Evolutionary conservation across 768 basidiomycete species (phyloP), one percentile per base, ranked within the genome.

Genomic region (Xerocomellus intermedius): DNA sequence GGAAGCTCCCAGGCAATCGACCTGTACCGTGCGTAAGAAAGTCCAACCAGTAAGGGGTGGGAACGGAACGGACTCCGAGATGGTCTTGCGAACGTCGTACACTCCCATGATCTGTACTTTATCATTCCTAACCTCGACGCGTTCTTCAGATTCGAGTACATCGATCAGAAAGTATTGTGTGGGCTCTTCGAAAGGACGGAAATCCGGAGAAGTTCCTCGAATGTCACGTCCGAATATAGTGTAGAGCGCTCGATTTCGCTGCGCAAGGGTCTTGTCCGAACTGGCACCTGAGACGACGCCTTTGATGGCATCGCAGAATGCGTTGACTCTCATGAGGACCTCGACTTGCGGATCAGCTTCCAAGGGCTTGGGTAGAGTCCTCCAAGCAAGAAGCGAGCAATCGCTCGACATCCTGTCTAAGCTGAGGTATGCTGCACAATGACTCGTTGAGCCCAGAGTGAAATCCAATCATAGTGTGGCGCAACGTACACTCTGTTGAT

Each of bases 401-500:
- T 6, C 59, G 60, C 3, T 75, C 69, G 4, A 83, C 73, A n/a
- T 75, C 66, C 2, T 59, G 47, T 24, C 59, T 71, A 7, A 86
- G 72, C 17, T 62, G 58, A 4, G 83, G 84, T 13, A 86, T 68
- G 38, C 85, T 86, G 19, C 7, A 58, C 2, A 53, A 42, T 21
- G 10, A 36, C 0, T 2, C 9, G 32, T 46, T 62, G n/a, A 66
- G 48, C n/a, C 14, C 12, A 21, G 10, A 30, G 30, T 37, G 17
- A 52, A 26, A n/a, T 39, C 9, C 17, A 17, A 43, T 16, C 17
- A 35, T 9, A 14, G 5, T 1, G 13, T 7, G 36, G 22, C 0
- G 22, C 3, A 17, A 71, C 81, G 42, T 57, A 87, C 87, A 77
- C 77, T 24, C 60, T 67, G 33, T 79, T 77, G 41, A 87, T 84